These are phyloP conservation scores for Aspergillus texensis DNA, from an alignment of 2,329 filamentous ascomycete genomes.

Conservation along the genomic window DNA sequence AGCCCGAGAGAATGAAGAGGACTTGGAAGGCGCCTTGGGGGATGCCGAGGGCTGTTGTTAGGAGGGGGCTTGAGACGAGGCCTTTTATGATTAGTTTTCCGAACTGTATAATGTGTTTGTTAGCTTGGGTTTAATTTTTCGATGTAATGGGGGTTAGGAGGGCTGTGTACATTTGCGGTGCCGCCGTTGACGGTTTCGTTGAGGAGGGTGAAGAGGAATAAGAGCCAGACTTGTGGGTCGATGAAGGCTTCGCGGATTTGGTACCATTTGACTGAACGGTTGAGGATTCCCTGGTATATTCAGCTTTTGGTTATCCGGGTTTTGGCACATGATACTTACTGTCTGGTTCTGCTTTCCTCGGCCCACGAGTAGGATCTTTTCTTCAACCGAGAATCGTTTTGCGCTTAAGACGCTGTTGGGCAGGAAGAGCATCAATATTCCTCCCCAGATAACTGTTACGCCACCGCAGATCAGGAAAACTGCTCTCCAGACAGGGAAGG, in stretches of 20 bases:
- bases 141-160: no score
- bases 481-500: slow-evolving; percentile 48
- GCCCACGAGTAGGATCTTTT: slow-evolving; percentile 49
- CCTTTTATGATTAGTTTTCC: slow-evolving; percentile 56
- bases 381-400: slow-evolving; percentile 46
- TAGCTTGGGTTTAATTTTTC: background rate
- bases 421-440: slow-evolving; percentile 44
- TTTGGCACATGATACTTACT: background rate
- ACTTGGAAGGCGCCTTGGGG: slow-evolving; percentile 58
- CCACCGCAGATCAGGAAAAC: slow-evolving; percentile 52
- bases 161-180: slow-evolving; percentile 44
- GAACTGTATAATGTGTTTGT: slow-evolving; percentile 35
- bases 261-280: slow-evolving; percentile 50
- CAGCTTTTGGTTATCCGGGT: background rate
- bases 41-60: slow-evolving; percentile 57
- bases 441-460: slow-evolving; percentile 47
- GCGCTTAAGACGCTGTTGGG: slow-evolving; percentile 48
- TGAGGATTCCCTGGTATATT: slow-evolving; percentile 44
- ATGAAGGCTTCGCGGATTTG: slow-evolving; percentile 53
- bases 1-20: slow-evolving; percentile 54
- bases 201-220: slow-evolving; percentile 51
- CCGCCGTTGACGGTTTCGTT: slow-evolving; percentile 59
- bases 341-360: slow-evolving; percentile 30
- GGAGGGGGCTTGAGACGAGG: slow-evolving; percentile 49
- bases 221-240: slow-evolving; percentile 50